phyloP scores from a whole-genome alignment of 208 protist species.

The Leishmania turanica region DNA sequence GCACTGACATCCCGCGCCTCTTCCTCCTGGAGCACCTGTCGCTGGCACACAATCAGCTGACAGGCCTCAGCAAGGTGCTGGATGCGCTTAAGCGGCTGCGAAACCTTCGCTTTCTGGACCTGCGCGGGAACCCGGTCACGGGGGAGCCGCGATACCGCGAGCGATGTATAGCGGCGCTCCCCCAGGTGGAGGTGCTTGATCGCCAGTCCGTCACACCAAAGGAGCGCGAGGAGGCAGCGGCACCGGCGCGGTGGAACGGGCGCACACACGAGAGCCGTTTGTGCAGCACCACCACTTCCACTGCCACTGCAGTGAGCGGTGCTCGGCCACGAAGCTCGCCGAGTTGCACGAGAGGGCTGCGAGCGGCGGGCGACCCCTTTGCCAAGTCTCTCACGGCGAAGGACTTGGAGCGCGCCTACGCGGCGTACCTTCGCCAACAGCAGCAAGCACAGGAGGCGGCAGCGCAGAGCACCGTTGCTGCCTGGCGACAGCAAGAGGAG shows the following conservation, averaged over 20 bases:
- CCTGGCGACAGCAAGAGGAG: slow-evolving; percentile 21
- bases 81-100: slow-evolving; percentile 45
- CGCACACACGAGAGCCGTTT: background rate
- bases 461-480: slow-evolving; percentile 8
- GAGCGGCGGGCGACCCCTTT: slow-evolving; percentile 1
- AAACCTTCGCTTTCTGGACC: slow-evolving; percentile 58
- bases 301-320: background rate
- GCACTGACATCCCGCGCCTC: slow-evolving; percentile 59
- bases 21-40: slow-evolving; percentile 57
- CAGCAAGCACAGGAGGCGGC: slow-evolving; percentile 15
- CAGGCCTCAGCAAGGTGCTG: slow-evolving; percentile 43
- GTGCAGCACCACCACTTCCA: background rate
- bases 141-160: slow-evolving; percentile 70
- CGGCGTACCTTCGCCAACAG: slow-evolving; percentile 17
- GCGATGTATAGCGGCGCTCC: slow-evolving; percentile 56
- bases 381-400: slow-evolving; percentile 32
- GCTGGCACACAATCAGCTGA: slow-evolving; percentile 67
- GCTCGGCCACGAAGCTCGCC: background rate
- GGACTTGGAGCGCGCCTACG: slow-evolving; percentile 35
- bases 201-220: slow-evolving; percentile 41
- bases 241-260: background rate
- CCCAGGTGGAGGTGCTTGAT: slow-evolving; percentile 75
- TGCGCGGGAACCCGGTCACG: slow-evolving; percentile 70
- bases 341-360: background rate
- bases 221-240: slow-evolving; percentile 49